Evolutionary conservation across 805 yeast species (phyloP).

Genomic region (Kazachstania kunashirensis): DNA sequence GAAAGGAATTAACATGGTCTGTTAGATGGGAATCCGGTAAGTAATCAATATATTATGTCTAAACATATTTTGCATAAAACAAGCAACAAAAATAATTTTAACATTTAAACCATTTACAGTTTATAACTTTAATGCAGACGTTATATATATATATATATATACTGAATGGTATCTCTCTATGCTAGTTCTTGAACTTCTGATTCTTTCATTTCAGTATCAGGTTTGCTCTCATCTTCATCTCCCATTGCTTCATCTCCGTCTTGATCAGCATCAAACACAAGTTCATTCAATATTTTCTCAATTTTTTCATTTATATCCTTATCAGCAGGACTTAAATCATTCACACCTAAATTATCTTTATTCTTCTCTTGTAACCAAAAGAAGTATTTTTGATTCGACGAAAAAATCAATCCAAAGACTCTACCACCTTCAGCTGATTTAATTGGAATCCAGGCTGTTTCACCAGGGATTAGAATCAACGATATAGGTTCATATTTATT

Average conservation of each 20-base stretch:
- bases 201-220: conserved; percentile 10
- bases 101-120: not conserved
- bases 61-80: too few relatives aligned
- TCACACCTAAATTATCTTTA: conserved; percentile 39
- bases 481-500: conserved; percentile 25
- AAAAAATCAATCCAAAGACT: conserved; percentile 58
- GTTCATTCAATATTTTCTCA: conserved; percentile 37
- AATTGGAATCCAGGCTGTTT: conserved; percentile 65
- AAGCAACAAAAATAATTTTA: too few relatives aligned
- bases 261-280: conserved; percentile 14
- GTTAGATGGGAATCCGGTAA: conserved; percentile 49
- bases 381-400: conserved; percentile 48
- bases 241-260: conserved; percentile 10
- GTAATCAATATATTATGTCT: too few relatives aligned
- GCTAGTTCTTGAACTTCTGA: not conserved
- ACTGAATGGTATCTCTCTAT: conserved; percentile 8
- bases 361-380: conserved; percentile 69
- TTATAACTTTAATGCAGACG: not conserved
- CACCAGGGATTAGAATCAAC: conserved; percentile 72
- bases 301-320: conserved; percentile 40
- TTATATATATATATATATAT: not conserved
- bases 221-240: conserved; percentile 7
- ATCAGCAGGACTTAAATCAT: conserved; percentile 50
- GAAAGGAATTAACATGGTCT: conserved; percentile 61
- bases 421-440: conserved; percentile 66